Evolutionary conservation across 345 rosid genomes (phyloP), one percentile per base, ranked within the genome.

Genomic region (Brassica cretica): DNA sequence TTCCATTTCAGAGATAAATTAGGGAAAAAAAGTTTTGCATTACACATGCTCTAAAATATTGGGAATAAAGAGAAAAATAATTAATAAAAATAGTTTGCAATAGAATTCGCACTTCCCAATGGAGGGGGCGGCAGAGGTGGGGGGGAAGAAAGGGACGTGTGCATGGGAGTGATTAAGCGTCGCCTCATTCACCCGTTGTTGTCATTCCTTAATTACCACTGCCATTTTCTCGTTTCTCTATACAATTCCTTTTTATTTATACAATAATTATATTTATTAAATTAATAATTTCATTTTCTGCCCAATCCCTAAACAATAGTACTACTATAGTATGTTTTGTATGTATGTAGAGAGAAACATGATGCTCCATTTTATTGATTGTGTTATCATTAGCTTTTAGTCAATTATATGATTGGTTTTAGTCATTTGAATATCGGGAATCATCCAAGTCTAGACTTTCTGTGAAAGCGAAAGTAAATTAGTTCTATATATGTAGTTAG

Each of bases 141-240:
- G 96, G 96, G 91, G 89, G 81, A 83, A 86, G 97, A 94, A 92
- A 92, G 89, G 89, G 98, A 92, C 98, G 89, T 88, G 84, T 92
- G 98, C 98, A 94, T 89, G 97, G 85, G 84, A 81, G 85, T 83
- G 85, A 83, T 87, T 85, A 87, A 87, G 88, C 94, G 88, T 88
- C 89, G 86, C 78, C 78, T 86, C 98, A 89, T 88, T 90, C 98
- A 94, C 77, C 84, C 74, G 97, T 92, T 90, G 83, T 88, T 94
- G 90, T 94, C 98, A 85, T 76, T 70, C 87, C 80, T 92, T 84
- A 85, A 80, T 76, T 80, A 65, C 67, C 82, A 59, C 90, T 87
- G 87, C 87, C 89, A 82, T 60, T 70, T 73, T 76, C 64, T 68
- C 77, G 71, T 66, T 71, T 55, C 68, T 73, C 70, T 56, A 70